Evolutionary conservation across 768 basidiomycete species (phyloP).

Genomic region (Coprinopsis marcescibilis): DNA sequence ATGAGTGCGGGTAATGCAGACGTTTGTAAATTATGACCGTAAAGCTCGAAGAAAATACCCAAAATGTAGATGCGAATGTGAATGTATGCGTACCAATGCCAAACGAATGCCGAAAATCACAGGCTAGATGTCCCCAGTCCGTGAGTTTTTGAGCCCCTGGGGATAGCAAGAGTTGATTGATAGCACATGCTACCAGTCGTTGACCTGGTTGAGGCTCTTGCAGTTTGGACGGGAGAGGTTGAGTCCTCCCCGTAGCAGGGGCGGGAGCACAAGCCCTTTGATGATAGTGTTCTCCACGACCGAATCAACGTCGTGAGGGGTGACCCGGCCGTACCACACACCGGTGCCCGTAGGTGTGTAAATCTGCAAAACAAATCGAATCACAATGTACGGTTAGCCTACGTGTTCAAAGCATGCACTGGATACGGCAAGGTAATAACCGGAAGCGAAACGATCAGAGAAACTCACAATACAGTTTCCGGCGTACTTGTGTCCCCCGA

Average conservation of each 20-base stretch:
- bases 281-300: constrained; percentile 87
- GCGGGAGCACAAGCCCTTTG: constrained; percentile 75
- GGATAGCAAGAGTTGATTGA: background rate
- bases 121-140: constrained; percentile 1
- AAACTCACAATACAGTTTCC: constrained; percentile 82
- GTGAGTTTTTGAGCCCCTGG: constrained; percentile 7
- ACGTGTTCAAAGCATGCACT: background rate
- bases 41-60: too few relatives aligned
- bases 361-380: constrained; percentile 50
- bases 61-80: background rate
- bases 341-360: constrained; percentile 81
- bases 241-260: constrained; percentile 80
- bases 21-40: too few relatives aligned
- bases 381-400: constrained; percentile 3
- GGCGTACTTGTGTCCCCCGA: constrained; percentile 90
- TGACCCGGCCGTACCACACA: constrained; percentile 93
- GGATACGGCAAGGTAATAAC: constrained; percentile 2
- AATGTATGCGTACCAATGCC: background rate
- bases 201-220: constrained; percentile 51
- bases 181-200: constrained; percentile 56
- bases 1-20: too few relatives aligned
- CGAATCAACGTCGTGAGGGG: constrained; percentile 80
- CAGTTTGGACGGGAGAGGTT: constrained; percentile 71
- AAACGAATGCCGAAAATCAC: background rate
- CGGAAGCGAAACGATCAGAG: constrained; percentile 3